phyloP scores from a whole-genome alignment of 1,284 basidiomycete species.

The Leucoagaricus sp. region DNA sequence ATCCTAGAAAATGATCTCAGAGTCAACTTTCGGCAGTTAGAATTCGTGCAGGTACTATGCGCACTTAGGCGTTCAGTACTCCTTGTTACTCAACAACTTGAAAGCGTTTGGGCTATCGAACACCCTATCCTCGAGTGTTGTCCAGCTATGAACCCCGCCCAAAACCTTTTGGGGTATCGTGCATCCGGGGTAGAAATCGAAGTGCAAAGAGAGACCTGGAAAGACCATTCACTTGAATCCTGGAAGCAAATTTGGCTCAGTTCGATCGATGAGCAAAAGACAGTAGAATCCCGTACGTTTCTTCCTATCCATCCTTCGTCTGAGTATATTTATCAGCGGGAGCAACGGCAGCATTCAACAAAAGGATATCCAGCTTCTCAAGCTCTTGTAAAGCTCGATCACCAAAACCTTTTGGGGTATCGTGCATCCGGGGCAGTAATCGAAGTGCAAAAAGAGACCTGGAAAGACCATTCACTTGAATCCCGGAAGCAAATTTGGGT shows the following conservation, averaged over 20 bases:
- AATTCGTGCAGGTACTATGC: neutral
- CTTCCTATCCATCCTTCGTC: slow-evolving; percentile 36
- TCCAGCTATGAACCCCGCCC: slow-evolving; percentile 35
- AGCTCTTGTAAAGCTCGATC: slow-evolving; percentile 36
- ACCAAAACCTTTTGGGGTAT: slow-evolving; percentile 39
- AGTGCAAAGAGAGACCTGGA: slow-evolving; percentile 39
- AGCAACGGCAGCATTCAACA: slow-evolving; percentile 39
- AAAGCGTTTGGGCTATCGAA: slow-evolving; percentile 27
- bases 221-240: slow-evolving; percentile 45
- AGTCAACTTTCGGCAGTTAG: neutral
- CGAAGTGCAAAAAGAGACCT: slow-evolving; percentile 38
- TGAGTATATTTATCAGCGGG: slow-evolving; percentile 20
- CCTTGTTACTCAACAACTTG: slow-evolving; percentile 26
- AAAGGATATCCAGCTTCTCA: slow-evolving; percentile 39
- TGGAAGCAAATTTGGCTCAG: neutral
- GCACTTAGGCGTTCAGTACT: slow-evolving; percentile 26
- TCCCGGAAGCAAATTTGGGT: slow-evolving; percentile 12
- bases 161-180: slow-evolving; percentile 36
- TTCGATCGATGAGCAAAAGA: neutral
- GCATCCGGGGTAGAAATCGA: slow-evolving; percentile 42
- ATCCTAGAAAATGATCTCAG: slow-evolving; percentile 12
- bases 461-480: slow-evolving; percentile 46
- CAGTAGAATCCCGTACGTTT: slow-evolving; percentile 31
- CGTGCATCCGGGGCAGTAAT: slow-evolving; percentile 41
- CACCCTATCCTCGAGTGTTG: slow-evolving; percentile 24